Evolutionary conservation across 352 stramenopile genomes (phyloP), one percentile per base, ranked within the genome.

Genomic region (Phytophthora colocasiae): DNA sequence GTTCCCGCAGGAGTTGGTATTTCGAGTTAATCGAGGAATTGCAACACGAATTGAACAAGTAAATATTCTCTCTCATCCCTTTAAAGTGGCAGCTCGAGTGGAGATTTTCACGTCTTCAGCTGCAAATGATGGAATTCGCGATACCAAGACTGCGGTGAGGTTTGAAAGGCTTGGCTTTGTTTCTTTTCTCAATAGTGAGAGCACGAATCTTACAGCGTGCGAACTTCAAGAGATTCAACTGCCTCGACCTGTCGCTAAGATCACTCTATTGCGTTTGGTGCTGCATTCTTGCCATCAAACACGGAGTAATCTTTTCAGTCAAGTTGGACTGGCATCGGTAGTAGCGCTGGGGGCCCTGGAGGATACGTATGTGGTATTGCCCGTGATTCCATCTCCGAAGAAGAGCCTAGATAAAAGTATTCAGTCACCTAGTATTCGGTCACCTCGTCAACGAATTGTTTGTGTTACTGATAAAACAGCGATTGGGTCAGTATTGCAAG

Each of bases 1-100:
- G 47, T 90, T 85, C 34, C 78, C 81, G 10, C 78, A 90, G 41
- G 75, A 87, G 36, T 17, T 90, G 27, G 69, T 90, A 8, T 80
- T 87, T 29, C 67, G 72, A 38, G 71, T 89, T 9, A 78, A 77
- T 50, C 63, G 58, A 59, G 71, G 65, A 2, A 39, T 58, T 5
- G 40, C 71, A 12, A 66, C 64, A 6, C 31, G 24, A 0, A 48
- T 75, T 9, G 45, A 63, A 11, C 65, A 67, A 31, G 56, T 78
- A 3, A 70, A 75, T 43, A 34, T 85, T 6, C 63, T 83, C 1
- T 68, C 73, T 4, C 74, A 85, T 17, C 68, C 80, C 19, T 56
- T 55, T 11, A 83, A 85, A 55, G 76, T 89, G 43, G 58, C 81
- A 3, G 74, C 67, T 22, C 75, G 75, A 32, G 66, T 87, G 26